Evolutionary conservation across 306 rosid genomes (phyloP).

Genomic region (Astragalus membranaceus): DNA sequence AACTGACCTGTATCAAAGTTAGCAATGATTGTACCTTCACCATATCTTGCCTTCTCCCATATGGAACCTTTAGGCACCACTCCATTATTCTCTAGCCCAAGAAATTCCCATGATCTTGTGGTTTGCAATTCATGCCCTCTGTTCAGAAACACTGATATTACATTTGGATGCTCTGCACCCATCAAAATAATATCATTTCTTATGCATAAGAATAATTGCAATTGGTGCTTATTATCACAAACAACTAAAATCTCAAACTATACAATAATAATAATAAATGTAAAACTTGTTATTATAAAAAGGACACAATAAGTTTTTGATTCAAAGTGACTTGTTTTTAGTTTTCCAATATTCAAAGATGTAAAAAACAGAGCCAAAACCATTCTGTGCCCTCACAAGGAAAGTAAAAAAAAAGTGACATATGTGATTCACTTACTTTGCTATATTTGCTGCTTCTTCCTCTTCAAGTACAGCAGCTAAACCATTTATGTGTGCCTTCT

Average conservation of each 20-base stretch:
- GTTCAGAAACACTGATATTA: conserved; percentile 50
- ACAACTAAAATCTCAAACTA: not conserved
- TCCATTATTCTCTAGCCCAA: conserved; percentile 39
- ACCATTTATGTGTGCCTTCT: conserved; percentile 53
- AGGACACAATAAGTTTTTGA: no score
- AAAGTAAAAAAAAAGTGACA: not conserved
- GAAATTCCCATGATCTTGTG: conserved; percentile 61
- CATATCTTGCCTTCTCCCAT: conserved; percentile 54
- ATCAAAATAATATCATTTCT: not conserved
- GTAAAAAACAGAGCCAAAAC: not conserved
- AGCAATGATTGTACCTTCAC: conserved; percentile 51
- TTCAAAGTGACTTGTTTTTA: not conserved
- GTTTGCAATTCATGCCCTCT: conserved; percentile 43
- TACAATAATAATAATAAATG: no score
- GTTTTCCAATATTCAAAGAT: not conserved
- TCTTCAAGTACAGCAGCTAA: conserved; percentile 48
- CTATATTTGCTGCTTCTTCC: conserved; percentile 30
- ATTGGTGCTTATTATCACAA: not conserved
- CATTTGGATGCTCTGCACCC: conserved; percentile 45
- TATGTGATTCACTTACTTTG: conserved; percentile 28
- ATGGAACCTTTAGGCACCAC: conserved; percentile 23
- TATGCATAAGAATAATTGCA: not conserved
- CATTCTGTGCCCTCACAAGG: not conserved
- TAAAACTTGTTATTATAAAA: no score
- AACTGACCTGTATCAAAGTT: conserved; percentile 57